Conservation (phyloP, 106 monocot genomes). For the Acorus gramineus region DNA sequence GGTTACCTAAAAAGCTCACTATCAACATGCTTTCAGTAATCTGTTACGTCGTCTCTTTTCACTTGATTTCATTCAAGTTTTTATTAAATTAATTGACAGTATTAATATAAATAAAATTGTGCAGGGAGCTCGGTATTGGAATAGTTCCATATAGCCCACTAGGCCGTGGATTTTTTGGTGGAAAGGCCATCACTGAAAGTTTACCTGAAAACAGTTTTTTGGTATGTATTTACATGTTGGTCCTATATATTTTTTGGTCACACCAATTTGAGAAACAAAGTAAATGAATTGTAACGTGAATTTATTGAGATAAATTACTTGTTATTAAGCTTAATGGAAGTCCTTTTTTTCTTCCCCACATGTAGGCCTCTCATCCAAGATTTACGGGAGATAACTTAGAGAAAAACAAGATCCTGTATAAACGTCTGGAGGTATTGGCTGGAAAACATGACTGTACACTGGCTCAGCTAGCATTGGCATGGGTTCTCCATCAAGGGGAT, state of each 20-base stretch:
- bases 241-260: background rate
- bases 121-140: too few species aligned
- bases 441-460: conserved; percentile 38
- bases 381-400: conserved; percentile 50
- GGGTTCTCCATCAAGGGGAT: conserved; percentile 63
- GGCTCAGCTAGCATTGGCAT: conserved; percentile 73
- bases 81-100: too few species aligned
- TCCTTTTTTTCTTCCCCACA: background rate
- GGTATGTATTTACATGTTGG: conserved; percentile 14
- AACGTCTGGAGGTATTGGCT: conserved; percentile 35
- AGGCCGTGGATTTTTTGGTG: conserved; percentile 37
- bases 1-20: too few species aligned
- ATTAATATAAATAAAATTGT: too few species aligned
- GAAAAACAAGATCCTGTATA: conserved; percentile 58
- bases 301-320: background rate
- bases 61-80: too few species aligned
- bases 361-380: conserved; percentile 46
- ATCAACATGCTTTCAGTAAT: too few species aligned
- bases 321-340: too few species aligned
- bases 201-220: conserved; percentile 26
- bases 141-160: too few species aligned
- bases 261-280: background rate
- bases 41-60: too few species aligned
- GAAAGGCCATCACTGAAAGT: conserved; percentile 34
- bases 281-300: background rate